Evolutionary conservation across 176 grass and related monocot genomes (phyloP).

Genomic region (Luzula sylvatica): DNA sequence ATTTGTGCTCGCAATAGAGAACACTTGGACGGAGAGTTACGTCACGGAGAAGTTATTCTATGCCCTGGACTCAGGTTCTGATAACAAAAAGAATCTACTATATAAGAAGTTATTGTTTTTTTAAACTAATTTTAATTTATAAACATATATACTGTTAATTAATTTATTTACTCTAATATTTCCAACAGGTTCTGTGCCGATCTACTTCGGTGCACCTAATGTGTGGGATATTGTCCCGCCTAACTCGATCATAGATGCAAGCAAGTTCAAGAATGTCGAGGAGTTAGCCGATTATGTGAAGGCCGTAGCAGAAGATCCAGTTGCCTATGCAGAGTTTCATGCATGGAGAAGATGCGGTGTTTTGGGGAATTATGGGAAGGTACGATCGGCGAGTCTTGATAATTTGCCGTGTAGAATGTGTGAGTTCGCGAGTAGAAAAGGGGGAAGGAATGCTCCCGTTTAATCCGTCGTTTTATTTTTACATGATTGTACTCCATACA

Average conservation of each 20-base stretch:
- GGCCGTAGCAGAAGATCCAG: constrained; percentile 27
- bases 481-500: no score
- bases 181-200: constrained; percentile 31
- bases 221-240: constrained; percentile 38
- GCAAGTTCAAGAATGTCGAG: constrained; percentile 23
- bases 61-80: constrained; percentile 45
- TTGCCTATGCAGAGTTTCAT: constrained; percentile 41
- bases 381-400: constrained; percentile 16
- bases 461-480: no score
- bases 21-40: constrained; percentile 46
- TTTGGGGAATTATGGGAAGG: constrained; percentile 39
- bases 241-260: constrained; percentile 39
- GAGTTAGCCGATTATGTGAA: constrained; percentile 28
- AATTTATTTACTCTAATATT: no score
- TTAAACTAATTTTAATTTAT: no score
- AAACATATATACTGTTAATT: no score
- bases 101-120: no score
- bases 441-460: constrained; percentile 22
- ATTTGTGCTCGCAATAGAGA: constrained; percentile 51
- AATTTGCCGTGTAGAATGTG: constrained; percentile 31
- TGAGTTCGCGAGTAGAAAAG: constrained; percentile 26
- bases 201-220: constrained; percentile 34
- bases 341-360: constrained; percentile 35
- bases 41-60: constrained; percentile 51
- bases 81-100: no score